Percentiles rank a stretch among this genome's conserved stretches.
phyloP scores from a whole-genome alignment of 2,329 filamentous ascomycete species.

The Neofusicoccum kwambonambiense region DNA sequence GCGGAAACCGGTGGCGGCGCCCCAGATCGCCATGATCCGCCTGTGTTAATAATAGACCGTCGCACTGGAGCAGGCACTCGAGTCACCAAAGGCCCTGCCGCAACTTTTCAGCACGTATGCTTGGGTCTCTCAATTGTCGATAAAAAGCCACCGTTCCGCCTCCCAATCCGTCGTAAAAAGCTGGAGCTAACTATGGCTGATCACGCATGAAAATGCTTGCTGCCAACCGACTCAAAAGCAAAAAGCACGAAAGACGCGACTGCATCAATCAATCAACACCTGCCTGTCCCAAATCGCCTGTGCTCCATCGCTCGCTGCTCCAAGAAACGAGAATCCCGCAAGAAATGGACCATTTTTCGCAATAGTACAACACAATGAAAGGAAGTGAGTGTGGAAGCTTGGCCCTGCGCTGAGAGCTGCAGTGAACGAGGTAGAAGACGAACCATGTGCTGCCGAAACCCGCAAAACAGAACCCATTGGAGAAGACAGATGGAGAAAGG shows the following conservation, averaged over 20 bases:
- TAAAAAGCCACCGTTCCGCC: constrained; percentile 1
- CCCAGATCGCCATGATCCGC: constrained; percentile 1
- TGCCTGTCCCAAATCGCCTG: constrained; percentile 16
- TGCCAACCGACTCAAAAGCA: constrained; percentile 13
- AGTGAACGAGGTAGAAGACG: background rate
- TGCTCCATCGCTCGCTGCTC: constrained; percentile 18
- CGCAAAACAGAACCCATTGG: background rate
- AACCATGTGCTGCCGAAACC: constrained; percentile 11
- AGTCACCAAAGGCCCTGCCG: background rate
- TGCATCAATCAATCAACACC: constrained; percentile 9
- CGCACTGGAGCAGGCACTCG: background rate
- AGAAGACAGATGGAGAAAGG: background rate
- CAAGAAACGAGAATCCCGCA: constrained; percentile 15
- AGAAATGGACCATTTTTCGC: constrained; percentile 13
- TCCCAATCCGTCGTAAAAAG: constrained; percentile 5
- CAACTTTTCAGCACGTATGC: background rate
- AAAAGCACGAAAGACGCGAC: constrained; percentile 1
- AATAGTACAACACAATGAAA: constrained; percentile 15
- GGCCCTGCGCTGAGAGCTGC: background rate
- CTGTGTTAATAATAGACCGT: background rate
- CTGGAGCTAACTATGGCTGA: constrained; percentile 9
- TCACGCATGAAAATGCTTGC: constrained; percentile 13
- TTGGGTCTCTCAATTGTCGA: constrained; percentile 14
- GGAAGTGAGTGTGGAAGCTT: constrained; percentile 13
- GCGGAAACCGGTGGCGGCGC: constrained; percentile 15